Base-by-base conservation (phyloP, 2,329 filamentous ascomycete species). In the Aureobasidium sp. region DNA sequence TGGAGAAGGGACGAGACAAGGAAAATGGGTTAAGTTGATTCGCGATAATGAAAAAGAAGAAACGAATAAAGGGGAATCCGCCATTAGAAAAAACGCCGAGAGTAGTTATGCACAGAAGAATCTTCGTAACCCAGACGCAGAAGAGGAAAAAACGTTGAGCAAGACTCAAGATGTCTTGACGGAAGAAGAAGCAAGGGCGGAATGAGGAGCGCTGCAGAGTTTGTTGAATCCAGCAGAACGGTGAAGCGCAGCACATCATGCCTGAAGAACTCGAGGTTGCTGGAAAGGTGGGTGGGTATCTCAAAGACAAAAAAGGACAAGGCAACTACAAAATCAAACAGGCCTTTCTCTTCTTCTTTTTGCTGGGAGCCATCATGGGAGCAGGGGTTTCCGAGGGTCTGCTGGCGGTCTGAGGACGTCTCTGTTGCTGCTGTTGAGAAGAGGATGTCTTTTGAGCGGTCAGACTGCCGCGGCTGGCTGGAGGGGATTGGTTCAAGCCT, bases 311-410 rank as follows among this genome's bases (percentile, higher is more conserved):
- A n/a, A n/a, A n/a, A 45, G 19, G 29, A 39, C 35, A 38, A 39
- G 24, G 11, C 35, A 30, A 34, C 47, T 25, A 94, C 66, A 94
- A 77, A 70, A 91, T 81, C 68, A 79, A 81, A 77, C 88, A 94
- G 70, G 79, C 86, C 74, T 85, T 84, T 80, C 87, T 90, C 83
- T 88, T 93, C 76, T 85, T 85, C 78, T 84, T 88, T 73, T 76
- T 77, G 51, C 51, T 53, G 12, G 51, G 51, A 30, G 63, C 61
- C n/a, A 63, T 59, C 49, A 58, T 55, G 50, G 30, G 57, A 44
- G 19, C 65, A 59, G 60, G 54, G 55, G 54, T 54, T 12, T 56
- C 52, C 32, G 62, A 57, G 50, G 66, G 65, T 52, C 58, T 63
- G 37, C 53, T 63, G 56, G 54, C 62, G 40, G 65, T 61, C 47